Conservation (phyloP, 2,329 filamentous ascomycete genomes). For the Drechslerella dactyloides region DNA sequence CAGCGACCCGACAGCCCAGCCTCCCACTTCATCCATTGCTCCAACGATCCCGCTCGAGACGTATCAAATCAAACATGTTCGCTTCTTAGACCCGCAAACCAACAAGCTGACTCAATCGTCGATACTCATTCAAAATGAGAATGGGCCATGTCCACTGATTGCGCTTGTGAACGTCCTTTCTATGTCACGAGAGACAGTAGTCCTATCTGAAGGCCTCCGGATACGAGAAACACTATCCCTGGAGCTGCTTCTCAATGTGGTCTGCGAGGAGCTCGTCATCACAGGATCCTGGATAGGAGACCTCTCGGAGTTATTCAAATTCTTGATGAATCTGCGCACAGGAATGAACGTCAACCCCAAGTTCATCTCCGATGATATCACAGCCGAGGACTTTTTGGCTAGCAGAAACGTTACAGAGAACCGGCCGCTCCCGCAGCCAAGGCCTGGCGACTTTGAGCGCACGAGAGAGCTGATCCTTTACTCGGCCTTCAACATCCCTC, state of each 20-base stretch:
- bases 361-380: conserved; percentile 67
- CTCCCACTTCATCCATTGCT: conserved; percentile 8
- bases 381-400: conserved; percentile 52
- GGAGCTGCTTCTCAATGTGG: conserved; percentile 80
- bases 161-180: conserved; percentile 92
- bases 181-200: conserved; percentile 71
- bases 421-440: conserved; percentile 57
- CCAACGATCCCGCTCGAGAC: conserved; percentile 66
- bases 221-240: conserved; percentile 87
- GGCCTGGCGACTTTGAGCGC: conserved; percentile 79
- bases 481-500: conserved; percentile 81
- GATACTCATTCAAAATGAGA: conserved; percentile 88
- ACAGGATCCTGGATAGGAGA: conserved; percentile 72
- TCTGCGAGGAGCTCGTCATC: conserved; percentile 92
- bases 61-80: conserved; percentile 90
- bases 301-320: conserved; percentile 83
- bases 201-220: conserved; percentile 76
- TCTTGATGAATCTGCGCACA: conserved; percentile 85
- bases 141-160: conserved; percentile 90
- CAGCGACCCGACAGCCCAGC: conserved; percentile 14
- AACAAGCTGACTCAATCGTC: conserved; percentile 77
- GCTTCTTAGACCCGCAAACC: conserved; percentile 73
- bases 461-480: conserved; percentile 91
- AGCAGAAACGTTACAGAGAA: conserved; percentile 46
- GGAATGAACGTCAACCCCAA: conserved; percentile 98